Evolutionary conservation across 176 grass and related monocot genomes (phyloP).

Genomic region (Juncus effusus): DNA sequence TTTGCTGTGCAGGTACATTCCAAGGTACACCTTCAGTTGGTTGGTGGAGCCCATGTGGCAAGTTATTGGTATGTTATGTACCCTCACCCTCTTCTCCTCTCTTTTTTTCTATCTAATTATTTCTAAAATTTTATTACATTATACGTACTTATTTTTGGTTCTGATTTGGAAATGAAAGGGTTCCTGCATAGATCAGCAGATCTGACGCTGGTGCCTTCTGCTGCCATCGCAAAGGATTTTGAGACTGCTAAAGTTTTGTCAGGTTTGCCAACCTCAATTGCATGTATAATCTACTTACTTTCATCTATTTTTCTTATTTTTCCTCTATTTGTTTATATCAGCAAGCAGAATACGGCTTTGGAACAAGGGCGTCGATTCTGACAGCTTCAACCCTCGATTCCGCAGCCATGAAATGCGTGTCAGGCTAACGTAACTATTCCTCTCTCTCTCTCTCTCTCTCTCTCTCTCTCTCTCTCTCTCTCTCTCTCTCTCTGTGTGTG

Average conservation of each 20-base stretch:
- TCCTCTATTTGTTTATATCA: constrained; percentile 37
- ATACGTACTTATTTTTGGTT: constrained; percentile 25
- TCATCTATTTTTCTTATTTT: constrained; percentile 15
- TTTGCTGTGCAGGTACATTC: constrained; percentile 66
- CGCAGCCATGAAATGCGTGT: constrained; percentile 71
- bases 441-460: constrained; percentile 5
- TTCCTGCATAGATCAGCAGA: constrained; percentile 85
- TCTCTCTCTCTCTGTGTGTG: constrained; percentile 16
- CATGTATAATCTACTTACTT: constrained; percentile 5
- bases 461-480: constrained; percentile 2
- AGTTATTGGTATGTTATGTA: constrained; percentile 65
- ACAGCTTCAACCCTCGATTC: constrained; percentile 83
- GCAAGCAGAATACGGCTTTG: constrained; percentile 85
- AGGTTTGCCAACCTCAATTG: constrained; percentile 42
- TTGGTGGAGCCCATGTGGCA: constrained; percentile 87
- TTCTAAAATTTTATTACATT: background rate
- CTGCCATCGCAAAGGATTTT: constrained; percentile 82
- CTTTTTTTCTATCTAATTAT: constrained; percentile 9
- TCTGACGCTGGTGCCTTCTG: constrained; percentile 88
- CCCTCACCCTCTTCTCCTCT: background rate
- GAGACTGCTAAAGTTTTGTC: constrained; percentile 73
- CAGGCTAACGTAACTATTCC: constrained; percentile 53
- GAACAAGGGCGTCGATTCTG: constrained; percentile 98
- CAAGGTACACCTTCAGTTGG: constrained; percentile 94
- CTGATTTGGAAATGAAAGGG: constrained; percentile 46